Base-by-base conservation (phyloP, 1,284 basidiomycete genomes). In the Ustilago shanxiensis region DNA sequence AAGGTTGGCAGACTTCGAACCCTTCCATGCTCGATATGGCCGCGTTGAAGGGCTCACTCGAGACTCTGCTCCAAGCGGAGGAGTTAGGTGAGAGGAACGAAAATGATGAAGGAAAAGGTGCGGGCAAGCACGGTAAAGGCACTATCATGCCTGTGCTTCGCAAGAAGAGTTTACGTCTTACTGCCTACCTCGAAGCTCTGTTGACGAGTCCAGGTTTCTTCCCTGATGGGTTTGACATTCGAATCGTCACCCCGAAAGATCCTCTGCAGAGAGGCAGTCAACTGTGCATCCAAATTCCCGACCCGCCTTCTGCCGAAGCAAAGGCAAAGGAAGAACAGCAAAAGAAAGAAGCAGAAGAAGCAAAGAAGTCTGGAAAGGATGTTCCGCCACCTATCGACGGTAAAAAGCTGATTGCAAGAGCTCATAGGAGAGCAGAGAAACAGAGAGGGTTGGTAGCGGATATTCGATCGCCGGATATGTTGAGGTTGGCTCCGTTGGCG, bases 1-100 rank as follows among this genome's bases (percentile, higher is more conserved):
- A 94, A 84, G 95, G 95, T 33, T 98, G 93, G 88, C 95, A 98
- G 85, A 92, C 95, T 86, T 97, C 95, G 29, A 98, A 97, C 87
- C 95, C 96, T 3, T 92, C 91, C 66, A 91, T 93, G 45, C 88
- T 99, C 65, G 90, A 91, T 53, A 89, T 93, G 88, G 72, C 77
- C n/a, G 61, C 75, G 26, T 61, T 85, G 24, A 71, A 73, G n/a
- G 83, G 83, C 22, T 73, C 74, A 6, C 60, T 85, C 6, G 83
- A 85, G 66, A 82, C 81, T 51, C 60, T 84, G 44, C 47, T 55
- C 16, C 58, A 63, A 28, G 81, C 78, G 1, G 44, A 58, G 11
- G 50, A 74, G 26, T 66, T 62, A 16, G 72, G 61, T 4, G 16
- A 54, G 33, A 55, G 59, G 37, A 53, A 63, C 11, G 60, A 39